Evolutionary conservation across 192 early-diverging fungal species (phyloP), one percentile per base, ranked within the genome.

Genomic region (Borealophlyctis nickersoniae): DNA sequence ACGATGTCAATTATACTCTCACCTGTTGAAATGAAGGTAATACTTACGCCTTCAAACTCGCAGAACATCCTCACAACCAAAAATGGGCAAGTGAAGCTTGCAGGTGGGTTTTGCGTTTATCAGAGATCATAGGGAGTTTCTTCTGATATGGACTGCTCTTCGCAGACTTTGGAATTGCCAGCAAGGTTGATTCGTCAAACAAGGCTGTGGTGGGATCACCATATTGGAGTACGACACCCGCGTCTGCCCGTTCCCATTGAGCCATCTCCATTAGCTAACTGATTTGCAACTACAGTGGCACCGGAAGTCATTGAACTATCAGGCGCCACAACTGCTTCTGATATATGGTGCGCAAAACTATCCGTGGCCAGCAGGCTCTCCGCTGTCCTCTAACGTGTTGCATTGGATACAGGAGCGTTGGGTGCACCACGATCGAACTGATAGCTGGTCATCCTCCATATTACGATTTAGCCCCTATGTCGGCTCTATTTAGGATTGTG

Each of bases 31-130:
- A n/a, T 13, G n/a, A 13, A 11, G 45, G 11, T 48, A n/a, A 48
- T n/a, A 11, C 45, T 48, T n/a, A n/a, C n/a, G n/a, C n/a, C n/a
- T n/a, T n/a, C n/a, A n/a, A n/a, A 45, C 39, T 19, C 30, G 24
- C 30, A 76, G 71, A 98, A 98, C 73, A 92, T 98, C 52, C 71
- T 98, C 39, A 91, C 92, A 0, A 98, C 96, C n/a, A 98, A 98
- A 64, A 87, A 87, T 29, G 96, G 94, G 0, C 87, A 92, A 67
- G 92, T 95, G 3, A 98, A 98, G 70, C 77, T 98, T 3, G 66
- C 66, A 2, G 63, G 63, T 65, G 0, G 19, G 32, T 45, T 57
- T 1, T 32, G 58, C 23, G 16, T 16, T 23, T 45, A 7, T 33
- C n/a, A n/a, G n/a, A 16, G 26, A 39, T 26, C 22, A 26, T 0